These are phyloP conservation scores for Venturia carpophila DNA, from an alignment of 2,329 filamentous ascomycete species.

Conservation along the genomic window DNA sequence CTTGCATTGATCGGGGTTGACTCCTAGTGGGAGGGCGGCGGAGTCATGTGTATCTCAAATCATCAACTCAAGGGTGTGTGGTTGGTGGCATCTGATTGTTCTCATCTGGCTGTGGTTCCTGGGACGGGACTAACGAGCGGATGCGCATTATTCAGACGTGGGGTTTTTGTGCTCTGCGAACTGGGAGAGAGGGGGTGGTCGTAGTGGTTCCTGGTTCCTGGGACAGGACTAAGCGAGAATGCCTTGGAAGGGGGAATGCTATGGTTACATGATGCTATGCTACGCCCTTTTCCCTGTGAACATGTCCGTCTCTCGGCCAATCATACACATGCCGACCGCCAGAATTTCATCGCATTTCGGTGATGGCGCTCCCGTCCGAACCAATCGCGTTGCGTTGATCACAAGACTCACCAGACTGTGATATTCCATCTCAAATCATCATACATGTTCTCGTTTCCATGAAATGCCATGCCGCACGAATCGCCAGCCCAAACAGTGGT, in stretches of 20 bases:
- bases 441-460: no score
- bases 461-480: not conserved
- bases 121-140: not conserved
- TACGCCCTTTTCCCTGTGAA: not conserved
- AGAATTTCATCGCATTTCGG: no score
- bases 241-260: not conserved
- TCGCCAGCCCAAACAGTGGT: not conserved
- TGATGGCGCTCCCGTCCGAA: not conserved
- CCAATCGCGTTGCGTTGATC: not conserved
- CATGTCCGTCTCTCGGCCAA: not conserved
- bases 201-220: no score
- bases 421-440: not conserved
- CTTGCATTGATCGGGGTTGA: no score
- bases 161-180: no score
- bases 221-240: not conserved
- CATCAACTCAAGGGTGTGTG: no score
- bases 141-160: no score
- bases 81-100: no score
- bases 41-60: no score
- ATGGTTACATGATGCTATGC: not conserved
- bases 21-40: no score
- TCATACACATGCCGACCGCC: not conserved
- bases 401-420: not conserved
- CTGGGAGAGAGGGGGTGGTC: not conserved
- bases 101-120: no score